phyloP scores from a whole-genome alignment of 2,329 filamentous ascomycete species.

The Ceratocystis cubensis region DNA sequence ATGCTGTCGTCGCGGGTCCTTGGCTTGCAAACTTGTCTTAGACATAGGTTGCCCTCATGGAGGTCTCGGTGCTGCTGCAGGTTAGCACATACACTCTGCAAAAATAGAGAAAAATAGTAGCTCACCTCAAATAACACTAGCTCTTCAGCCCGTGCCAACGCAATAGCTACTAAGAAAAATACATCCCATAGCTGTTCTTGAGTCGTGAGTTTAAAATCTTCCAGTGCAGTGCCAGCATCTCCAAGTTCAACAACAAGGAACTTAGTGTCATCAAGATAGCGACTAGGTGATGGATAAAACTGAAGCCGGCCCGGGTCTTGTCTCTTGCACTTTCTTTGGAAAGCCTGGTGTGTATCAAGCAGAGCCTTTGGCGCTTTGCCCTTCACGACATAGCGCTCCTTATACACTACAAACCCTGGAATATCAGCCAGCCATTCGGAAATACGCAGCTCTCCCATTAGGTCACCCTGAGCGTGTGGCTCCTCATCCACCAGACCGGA shows the following conservation, averaged over 20 bases:
- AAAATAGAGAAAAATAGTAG: background rate
- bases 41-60: constrained; percentile 53
- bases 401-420: constrained; percentile 53
- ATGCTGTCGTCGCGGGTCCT: constrained; percentile 1
- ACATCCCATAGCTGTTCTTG: constrained; percentile 49
- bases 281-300: constrained; percentile 49
- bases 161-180: constrained; percentile 47
- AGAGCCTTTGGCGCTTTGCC: constrained; percentile 43
- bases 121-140: constrained; percentile 47
- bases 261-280: constrained; percentile 44
- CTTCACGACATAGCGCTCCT: constrained; percentile 48
- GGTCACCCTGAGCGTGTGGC: constrained; percentile 41
- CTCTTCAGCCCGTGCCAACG: constrained; percentile 47
- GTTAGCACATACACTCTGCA: constrained; percentile 4
- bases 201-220: constrained; percentile 41
- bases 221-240: constrained; percentile 47
- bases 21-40: constrained; percentile 34
- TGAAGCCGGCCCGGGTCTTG: constrained; percentile 45
- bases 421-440: constrained; percentile 53
- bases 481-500: constrained; percentile 47
- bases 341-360: constrained; percentile 47
- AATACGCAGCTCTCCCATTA: constrained; percentile 48
- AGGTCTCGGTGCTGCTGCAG: constrained; percentile 46
- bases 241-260: constrained; percentile 53
- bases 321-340: constrained; percentile 42